phyloP scores from a whole-genome alignment of 2,329 filamentous ascomycete species.

The Bipolaris bicolor region DNA sequence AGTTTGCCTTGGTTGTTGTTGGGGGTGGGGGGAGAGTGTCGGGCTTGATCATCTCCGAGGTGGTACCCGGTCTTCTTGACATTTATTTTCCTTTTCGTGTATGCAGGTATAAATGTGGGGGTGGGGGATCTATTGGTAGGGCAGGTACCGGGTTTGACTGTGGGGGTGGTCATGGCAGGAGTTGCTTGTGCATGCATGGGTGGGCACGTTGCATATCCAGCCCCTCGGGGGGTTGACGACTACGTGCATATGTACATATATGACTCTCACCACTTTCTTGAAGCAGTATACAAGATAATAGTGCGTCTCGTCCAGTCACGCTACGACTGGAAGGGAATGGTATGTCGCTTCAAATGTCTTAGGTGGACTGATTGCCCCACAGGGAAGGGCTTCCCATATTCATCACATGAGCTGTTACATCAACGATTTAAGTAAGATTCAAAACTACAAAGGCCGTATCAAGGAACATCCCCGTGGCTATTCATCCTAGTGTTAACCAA shows the following conservation, averaged over 20 bases:
- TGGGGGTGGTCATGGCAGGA: neutral
- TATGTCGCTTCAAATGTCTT: slow-evolving; percentile 7
- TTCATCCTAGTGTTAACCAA: neutral
- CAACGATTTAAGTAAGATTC: slow-evolving; percentile 17
- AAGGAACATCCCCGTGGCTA: slow-evolving; percentile 6
- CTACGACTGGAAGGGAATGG: slow-evolving; percentile 9
- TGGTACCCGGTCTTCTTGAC: neutral
- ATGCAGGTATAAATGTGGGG: neutral
- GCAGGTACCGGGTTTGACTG: neutral
- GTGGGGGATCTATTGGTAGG: neutral
- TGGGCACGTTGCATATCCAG: neutral
- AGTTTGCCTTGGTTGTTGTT: neutral
- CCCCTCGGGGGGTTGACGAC: neutral
- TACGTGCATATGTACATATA: neutral
- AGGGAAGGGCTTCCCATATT: slow-evolving; percentile 3
- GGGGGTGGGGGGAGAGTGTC: neutral
- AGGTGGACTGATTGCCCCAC: neutral
- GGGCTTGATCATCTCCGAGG: neutral
- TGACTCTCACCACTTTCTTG: too few relatives aligned
- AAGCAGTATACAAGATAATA: neutral
- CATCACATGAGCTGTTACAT: slow-evolving; percentile 30
- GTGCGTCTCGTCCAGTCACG: neutral
- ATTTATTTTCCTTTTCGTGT: neutral
- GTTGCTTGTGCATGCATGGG: neutral
- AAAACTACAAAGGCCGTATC: slow-evolving; percentile 5